These are phyloP conservation scores for Picochlorum costavermella DNA, from an alignment of 139 green algal species.

Conservation along the genomic window DNA sequence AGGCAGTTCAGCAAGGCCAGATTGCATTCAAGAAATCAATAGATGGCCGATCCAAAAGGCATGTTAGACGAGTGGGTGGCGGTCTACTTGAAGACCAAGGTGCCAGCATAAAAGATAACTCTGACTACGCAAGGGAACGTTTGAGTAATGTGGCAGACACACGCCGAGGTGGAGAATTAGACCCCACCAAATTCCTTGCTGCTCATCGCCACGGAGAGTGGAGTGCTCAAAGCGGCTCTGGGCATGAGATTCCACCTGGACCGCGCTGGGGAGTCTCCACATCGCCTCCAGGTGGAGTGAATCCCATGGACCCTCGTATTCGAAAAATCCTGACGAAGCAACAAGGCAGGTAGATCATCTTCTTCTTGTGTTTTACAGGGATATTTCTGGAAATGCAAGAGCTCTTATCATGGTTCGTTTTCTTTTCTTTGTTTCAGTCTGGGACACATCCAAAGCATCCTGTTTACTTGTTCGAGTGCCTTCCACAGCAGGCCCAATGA, in stretches of 20 bases:
- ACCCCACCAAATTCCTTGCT: conserved; percentile 55
- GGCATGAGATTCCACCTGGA: conserved; percentile 19
- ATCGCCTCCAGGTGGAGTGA: conserved; percentile 35
- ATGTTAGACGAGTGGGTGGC: not conserved
- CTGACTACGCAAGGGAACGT: conserved; percentile 23
- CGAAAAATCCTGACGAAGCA: too few species aligned
- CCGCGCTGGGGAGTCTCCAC: conserved; percentile 60
- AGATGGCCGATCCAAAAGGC: not conserved
- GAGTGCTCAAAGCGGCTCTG: conserved; percentile 18
- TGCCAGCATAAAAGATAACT: not conserved
- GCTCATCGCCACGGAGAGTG: conserved; percentile 62
- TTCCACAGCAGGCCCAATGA: not conserved
- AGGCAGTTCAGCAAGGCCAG: conserved; percentile 25
- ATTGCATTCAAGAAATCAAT: not conserved
- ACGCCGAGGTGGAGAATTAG: conserved; percentile 22
- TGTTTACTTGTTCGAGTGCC: not conserved
- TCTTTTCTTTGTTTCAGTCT: not conserved
- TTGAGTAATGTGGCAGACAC: conserved; percentile 41
- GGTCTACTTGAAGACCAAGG: conserved; percentile 9
- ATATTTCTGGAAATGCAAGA: too few species aligned
- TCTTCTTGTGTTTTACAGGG: too few species aligned
- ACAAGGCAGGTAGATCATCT: too few species aligned
- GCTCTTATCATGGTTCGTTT: not conserved
- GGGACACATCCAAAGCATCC: not conserved
- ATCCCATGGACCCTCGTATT: too few species aligned